A percentile compares a stretch with the other conserved stretches of the same genome.
Conservation (phyloP, 306 rosid genomes). For the Cicer judaicum region DNA sequence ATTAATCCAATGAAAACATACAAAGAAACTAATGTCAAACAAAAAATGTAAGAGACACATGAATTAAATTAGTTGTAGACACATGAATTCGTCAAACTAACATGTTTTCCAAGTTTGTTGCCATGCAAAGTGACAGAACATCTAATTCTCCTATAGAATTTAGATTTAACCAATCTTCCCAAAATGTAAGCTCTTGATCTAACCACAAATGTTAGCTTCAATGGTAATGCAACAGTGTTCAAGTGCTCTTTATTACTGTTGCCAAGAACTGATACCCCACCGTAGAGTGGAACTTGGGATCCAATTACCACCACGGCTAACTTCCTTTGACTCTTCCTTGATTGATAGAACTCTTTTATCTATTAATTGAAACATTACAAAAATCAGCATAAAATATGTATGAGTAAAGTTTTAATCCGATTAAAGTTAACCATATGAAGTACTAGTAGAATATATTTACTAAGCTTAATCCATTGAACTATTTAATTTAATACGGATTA, state of each 20-base stretch:
- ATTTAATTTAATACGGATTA: too few relatives aligned
- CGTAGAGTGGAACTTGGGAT: conserved; percentile 79
- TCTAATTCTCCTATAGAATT: conserved; percentile 63
- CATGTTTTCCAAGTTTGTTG: conserved; percentile 67
- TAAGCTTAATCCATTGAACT: too few relatives aligned
- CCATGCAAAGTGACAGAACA: conserved; percentile 74
- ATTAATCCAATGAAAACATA: neutral
- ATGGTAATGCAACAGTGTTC: conserved; percentile 56
- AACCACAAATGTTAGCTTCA: conserved; percentile 74
- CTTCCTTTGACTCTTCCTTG: conserved; percentile 62
- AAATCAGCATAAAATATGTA: neutral
- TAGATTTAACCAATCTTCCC: conserved; percentile 79
- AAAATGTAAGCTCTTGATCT: conserved; percentile 86
- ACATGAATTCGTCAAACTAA: conserved; percentile 63
- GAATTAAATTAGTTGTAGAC: conserved; percentile 51
- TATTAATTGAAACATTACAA: conserved; percentile 4
- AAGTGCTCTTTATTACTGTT: conserved; percentile 41
- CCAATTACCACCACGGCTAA: conserved; percentile 60
- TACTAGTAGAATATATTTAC: too few relatives aligned
- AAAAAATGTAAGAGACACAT: neutral
- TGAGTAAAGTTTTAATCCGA: too few relatives aligned
- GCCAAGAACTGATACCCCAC: conserved; percentile 62
- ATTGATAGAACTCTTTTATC: conserved; percentile 68
- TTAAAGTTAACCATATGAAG: too few relatives aligned
- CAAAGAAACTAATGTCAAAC: too few relatives aligned